Evolutionary conservation across 306 rosid species (phyloP).

Genomic region (Hippophae gyantsensis): DNA sequence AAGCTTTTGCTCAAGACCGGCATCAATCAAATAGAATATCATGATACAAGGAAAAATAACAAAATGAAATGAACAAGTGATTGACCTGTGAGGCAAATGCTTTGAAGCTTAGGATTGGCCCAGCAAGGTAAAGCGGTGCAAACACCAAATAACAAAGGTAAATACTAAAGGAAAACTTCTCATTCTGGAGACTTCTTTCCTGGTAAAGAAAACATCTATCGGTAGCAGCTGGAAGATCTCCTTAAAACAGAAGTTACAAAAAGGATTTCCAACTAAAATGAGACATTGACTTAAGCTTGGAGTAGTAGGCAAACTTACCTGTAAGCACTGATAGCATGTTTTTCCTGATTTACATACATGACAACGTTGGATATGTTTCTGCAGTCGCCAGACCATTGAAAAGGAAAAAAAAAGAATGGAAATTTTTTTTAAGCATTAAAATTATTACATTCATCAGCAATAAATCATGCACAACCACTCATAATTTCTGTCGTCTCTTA

Average conservation of each 20-base stretch:
- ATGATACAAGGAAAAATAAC: constrained; percentile 9
- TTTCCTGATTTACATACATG: constrained; percentile 67
- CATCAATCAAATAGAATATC: constrained; percentile 8
- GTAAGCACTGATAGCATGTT: constrained; percentile 68
- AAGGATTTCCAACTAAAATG: constrained; percentile 13
- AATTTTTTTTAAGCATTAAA: neutral
- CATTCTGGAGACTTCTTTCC: constrained; percentile 64
- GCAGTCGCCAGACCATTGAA: constrained; percentile 30
- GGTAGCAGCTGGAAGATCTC: constrained; percentile 10
- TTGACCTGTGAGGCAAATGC: constrained; percentile 94
- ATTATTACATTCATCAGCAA: constrained; percentile 8
- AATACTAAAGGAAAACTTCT: constrained; percentile 41
- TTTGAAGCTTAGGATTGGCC: constrained; percentile 87
- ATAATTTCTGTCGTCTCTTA: neutral
- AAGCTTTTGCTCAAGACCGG: constrained; percentile 10
- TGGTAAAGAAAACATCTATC: constrained; percentile 22
- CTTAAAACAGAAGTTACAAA: constrained; percentile 10
- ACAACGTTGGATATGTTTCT: constrained; percentile 80
- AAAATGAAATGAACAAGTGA: constrained; percentile 15
- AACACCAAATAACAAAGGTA: constrained; percentile 80
- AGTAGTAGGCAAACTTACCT: constrained; percentile 52
- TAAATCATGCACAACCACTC: constrained; percentile 3
- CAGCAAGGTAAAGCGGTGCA: constrained; percentile 89
- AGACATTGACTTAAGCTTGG: constrained; percentile 12
- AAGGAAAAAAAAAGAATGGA: neutral